Conservation (phyloP, 768 basidiomycete genomes). For the Tylopilus intermedius region DNA sequence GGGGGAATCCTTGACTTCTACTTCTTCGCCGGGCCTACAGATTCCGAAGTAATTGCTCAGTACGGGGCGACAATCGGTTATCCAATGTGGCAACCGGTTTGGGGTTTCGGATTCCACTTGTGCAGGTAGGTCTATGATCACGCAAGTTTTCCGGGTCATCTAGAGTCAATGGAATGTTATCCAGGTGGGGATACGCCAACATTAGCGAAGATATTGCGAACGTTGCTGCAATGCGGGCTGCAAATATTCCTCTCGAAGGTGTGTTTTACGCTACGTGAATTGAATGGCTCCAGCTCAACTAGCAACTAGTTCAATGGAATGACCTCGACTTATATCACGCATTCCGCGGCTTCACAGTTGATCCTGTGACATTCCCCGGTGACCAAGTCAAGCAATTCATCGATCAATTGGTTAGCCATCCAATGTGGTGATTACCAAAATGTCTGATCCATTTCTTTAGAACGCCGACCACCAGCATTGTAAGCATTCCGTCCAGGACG, state of each 20-base stretch:
- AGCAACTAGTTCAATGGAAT: constrained; percentile 62
- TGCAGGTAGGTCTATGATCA: constrained; percentile 41
- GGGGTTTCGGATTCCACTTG: constrained; percentile 77
- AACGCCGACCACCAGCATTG: constrained; percentile 28
- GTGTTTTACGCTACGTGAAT: not conserved
- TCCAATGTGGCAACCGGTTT: constrained; percentile 67
- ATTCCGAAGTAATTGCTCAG: constrained; percentile 61
- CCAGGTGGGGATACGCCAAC: constrained; percentile 44
- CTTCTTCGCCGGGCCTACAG: constrained; percentile 56
- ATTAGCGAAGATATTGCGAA: constrained; percentile 55
- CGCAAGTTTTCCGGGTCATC: not conserved
- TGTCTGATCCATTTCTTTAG: constrained; percentile 13
- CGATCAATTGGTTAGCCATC: constrained; percentile 46
- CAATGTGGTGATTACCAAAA: not conserved
- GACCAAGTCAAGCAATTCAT: constrained; percentile 32
- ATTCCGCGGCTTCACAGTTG: constrained; percentile 62
- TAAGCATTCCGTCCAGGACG: constrained; percentile 5
- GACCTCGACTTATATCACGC: constrained; percentile 73
- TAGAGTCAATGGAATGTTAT: not conserved
- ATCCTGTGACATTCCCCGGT: constrained; percentile 57
- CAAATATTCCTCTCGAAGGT: constrained; percentile 77
- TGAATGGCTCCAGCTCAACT: not conserved
- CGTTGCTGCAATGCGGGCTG: constrained; percentile 56
- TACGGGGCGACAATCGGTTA: constrained; percentile 63
- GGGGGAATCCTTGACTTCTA: constrained; percentile 78